Conservation (phyloP, 441 rosid species). For the Dalechampia spathulata region DNA sequence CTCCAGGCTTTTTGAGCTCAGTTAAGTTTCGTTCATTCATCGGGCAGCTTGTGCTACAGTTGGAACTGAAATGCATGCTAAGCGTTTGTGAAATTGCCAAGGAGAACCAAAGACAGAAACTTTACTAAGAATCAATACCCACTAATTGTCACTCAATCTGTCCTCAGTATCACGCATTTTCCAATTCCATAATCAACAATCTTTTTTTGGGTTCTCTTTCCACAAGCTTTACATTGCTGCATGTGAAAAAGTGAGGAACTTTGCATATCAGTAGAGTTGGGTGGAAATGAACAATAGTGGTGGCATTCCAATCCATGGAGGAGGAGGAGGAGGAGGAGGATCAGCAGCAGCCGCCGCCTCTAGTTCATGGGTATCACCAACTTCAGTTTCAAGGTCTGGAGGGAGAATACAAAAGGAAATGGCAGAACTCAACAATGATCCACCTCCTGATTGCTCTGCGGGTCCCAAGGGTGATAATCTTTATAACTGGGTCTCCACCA, state of each 20-base stretch:
- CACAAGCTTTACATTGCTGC: no score
- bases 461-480: constrained; percentile 93
- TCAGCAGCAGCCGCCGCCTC: constrained; percentile 21
- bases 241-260: not conserved
- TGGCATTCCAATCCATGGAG: constrained; percentile 12
- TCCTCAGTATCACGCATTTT: no score
- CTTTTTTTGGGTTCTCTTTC: no score
- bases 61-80: no score
- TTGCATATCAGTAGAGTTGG: not conserved
- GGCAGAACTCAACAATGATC: constrained; percentile 65
- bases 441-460: constrained; percentile 78
- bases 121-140: no score
- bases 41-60: no score
- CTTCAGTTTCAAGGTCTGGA: constrained; percentile 78
- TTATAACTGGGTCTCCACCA: constrained; percentile 82
- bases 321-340: constrained; percentile 33
- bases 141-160: no score
- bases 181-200: no score
- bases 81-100: no score
- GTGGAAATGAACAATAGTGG: constrained; percentile 13
- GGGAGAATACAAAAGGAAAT: constrained; percentile 89
- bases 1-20: no score
- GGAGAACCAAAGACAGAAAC: no score
- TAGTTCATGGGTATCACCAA: constrained; percentile 65
- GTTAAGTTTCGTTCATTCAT: no score